Conservation (phyloP, 768 basidiomycete species). For the Crepidotus variabilis region DNA sequence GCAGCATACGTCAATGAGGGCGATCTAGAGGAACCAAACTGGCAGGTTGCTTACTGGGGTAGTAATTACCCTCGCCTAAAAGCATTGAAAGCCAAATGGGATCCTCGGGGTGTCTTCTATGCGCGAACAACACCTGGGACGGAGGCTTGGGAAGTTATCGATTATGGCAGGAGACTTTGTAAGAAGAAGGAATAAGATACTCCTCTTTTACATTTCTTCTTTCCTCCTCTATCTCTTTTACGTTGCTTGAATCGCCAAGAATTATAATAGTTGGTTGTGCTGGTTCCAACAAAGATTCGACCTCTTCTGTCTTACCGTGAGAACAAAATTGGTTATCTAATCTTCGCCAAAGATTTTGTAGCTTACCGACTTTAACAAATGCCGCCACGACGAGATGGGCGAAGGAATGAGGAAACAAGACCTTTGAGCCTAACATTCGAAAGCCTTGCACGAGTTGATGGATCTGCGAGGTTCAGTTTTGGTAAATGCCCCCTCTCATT, state of each 20-base stretch:
- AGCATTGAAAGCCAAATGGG: not conserved
- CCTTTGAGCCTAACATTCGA: constrained; percentile 47
- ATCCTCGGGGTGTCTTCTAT: constrained; percentile 3
- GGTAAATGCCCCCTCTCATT: constrained; percentile 32
- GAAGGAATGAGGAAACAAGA: constrained; percentile 30
- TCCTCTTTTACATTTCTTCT: too few relatives aligned
- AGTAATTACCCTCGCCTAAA: constrained; percentile 6
- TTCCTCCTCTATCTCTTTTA: too few relatives aligned
- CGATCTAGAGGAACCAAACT: constrained; percentile 12
- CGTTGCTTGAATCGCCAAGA: too few relatives aligned
- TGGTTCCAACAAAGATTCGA: too few relatives aligned
- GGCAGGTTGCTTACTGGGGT: constrained; percentile 14
- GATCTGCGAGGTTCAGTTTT: constrained; percentile 70
- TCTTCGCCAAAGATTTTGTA: too few relatives aligned
- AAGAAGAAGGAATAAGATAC: not conserved
- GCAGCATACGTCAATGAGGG: constrained; percentile 8
- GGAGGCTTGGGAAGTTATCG: constrained; percentile 10
- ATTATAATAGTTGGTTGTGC: too few relatives aligned
- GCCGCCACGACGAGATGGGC: constrained; percentile 30
- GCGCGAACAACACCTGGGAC: constrained; percentile 12
- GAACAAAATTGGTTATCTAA: too few relatives aligned
- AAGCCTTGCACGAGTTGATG: constrained; percentile 67
- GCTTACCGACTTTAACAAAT: not conserved
- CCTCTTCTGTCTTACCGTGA: too few relatives aligned
- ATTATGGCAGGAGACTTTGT: constrained; percentile 8